phyloP scores from a whole-genome alignment of 148 eudicot genomes.

The Gaultheria prostrata region DNA sequence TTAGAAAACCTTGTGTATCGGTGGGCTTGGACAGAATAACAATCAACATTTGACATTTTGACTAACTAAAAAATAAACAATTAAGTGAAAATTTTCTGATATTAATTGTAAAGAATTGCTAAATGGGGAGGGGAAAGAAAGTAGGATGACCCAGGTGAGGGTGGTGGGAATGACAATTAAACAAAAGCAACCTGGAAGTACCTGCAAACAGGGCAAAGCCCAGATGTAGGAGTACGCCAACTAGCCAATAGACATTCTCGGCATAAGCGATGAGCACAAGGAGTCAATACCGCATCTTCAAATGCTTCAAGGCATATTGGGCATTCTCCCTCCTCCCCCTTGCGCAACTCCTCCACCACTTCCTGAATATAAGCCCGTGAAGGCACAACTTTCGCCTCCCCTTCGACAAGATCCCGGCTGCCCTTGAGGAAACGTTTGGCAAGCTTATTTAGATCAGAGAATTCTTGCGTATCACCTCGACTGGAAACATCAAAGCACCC shows the following conservation, averaged over 20 bases:
- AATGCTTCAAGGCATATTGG: conserved; percentile 98
- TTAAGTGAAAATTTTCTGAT: not conserved
- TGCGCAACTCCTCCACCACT: conserved; percentile 84
- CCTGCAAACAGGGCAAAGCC: conserved; percentile 99
- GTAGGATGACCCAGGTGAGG: no score
- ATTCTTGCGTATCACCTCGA: conserved; percentile 97
- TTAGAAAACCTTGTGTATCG: conserved; percentile 2
- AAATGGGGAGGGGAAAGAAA: not conserved
- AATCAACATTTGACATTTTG: not conserved
- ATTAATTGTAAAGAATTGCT: not conserved
- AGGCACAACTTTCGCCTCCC: conserved; percentile 56
- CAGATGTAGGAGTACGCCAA: conserved; percentile 82
- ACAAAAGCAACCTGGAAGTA: conserved; percentile 24
- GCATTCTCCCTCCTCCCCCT: conserved; percentile 96
- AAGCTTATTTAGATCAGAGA: conserved; percentile 86
- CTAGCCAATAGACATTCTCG: conserved; percentile 95
- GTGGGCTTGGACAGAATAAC: not conserved
- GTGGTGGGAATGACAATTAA: not conserved
- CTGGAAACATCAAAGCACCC: conserved; percentile 39
- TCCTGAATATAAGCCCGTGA: conserved; percentile 90
- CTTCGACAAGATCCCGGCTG: conserved; percentile 49
- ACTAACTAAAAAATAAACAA: not conserved
- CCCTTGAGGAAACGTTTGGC: conserved; percentile 84
- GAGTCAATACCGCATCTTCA: conserved; percentile 98
- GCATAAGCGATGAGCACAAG: conserved; percentile 96